Conservation (phyloP, 805 yeast species). For the Scheffersomyces ergatensis region DNA sequence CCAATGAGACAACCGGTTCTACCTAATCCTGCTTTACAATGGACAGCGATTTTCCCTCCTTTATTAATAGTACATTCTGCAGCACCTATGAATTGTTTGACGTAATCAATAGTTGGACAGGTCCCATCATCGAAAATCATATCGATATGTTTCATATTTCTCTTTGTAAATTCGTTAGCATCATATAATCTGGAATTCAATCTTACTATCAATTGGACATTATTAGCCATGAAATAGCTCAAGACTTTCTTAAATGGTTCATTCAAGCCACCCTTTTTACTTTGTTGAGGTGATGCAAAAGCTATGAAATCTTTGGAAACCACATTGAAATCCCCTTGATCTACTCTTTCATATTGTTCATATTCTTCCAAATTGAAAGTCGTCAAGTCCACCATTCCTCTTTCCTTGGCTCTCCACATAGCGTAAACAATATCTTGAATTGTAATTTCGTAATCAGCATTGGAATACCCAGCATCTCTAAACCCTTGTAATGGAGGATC, state of each 20-base stretch:
- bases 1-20: conserved; percentile 98
- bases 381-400: conserved; percentile 83
- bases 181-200: conserved; percentile 91
- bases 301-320: conserved; percentile 93
- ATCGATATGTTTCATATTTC: conserved; percentile 86
- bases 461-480: conserved; percentile 96
- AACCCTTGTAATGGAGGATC: conserved; percentile 94
- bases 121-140: conserved; percentile 98
- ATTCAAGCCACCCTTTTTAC: conserved; percentile 47
- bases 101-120: conserved; percentile 93
- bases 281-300: conserved; percentile 92
- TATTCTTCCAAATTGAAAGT: conserved; percentile 88
- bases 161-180: conserved; percentile 73
- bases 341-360: conserved; percentile 92
- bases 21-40: conserved; percentile 97
- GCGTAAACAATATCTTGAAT: conserved; percentile 96
- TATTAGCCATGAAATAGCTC: conserved; percentile 65
- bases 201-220: conserved; percentile 87
- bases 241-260: conserved; percentile 82
- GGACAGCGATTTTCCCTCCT: conserved; percentile 97
- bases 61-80: conserved; percentile 83
- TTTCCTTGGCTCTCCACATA: conserved; percentile 95
- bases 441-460: conserved; percentile 89
- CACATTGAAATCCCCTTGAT: conserved; percentile 93
- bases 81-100: conserved; percentile 89